phyloP scores from a whole-genome alignment of 2,329 filamentous ascomycete genomes.

The Rasamsonia emersonii region DNA sequence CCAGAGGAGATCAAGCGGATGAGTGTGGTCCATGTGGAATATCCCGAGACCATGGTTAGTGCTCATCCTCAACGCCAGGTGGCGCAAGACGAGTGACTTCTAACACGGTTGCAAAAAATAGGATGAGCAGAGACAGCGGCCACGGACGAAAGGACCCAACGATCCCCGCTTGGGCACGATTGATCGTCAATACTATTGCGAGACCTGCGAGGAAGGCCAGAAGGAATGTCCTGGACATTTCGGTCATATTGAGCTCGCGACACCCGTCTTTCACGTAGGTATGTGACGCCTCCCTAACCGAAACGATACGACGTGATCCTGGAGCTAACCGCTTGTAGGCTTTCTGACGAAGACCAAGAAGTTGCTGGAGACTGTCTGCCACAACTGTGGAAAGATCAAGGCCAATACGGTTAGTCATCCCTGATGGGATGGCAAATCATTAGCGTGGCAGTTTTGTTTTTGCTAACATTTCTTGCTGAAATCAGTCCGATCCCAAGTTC shows the following conservation, averaged over 20 bases:
- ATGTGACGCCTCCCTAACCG: slow-evolving; percentile 13
- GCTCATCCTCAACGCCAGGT: slow-evolving; percentile 10
- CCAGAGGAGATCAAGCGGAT: slow-evolving; percentile 99
- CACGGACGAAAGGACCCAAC: slow-evolving; percentile 85
- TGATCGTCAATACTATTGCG: slow-evolving; percentile 90
- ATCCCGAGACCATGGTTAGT: slow-evolving; percentile 89
- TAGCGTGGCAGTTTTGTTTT: slow-evolving; percentile 39
- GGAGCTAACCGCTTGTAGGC: slow-evolving; percentile 46
- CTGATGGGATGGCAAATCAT: slow-evolving; percentile 48
- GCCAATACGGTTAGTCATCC: slow-evolving; percentile 91
- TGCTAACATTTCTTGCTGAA: slow-evolving; percentile 34
- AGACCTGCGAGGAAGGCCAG: slow-evolving; percentile 92
- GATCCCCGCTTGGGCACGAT: slow-evolving; percentile 95
- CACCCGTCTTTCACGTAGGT: slow-evolving; percentile 86
- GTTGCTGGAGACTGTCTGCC: slow-evolving; percentile 95
- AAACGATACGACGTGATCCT: slow-evolving; percentile 3
- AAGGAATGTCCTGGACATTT: slow-evolving; percentile 96
- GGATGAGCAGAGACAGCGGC: slow-evolving; percentile 85
- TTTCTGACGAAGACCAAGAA: slow-evolving; percentile 99
- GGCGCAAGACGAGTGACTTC: too few relatives aligned
- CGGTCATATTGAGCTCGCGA: slow-evolving; percentile 94
- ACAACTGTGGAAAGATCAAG: slow-evolving; percentile 96
- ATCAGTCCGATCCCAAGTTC: slow-evolving; percentile 77
- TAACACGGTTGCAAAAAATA: too few relatives aligned
- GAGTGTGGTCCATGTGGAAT: slow-evolving; percentile 92